Conservation (phyloP, 176 grass and related monocot genomes). For the Poa annua region DNA sequence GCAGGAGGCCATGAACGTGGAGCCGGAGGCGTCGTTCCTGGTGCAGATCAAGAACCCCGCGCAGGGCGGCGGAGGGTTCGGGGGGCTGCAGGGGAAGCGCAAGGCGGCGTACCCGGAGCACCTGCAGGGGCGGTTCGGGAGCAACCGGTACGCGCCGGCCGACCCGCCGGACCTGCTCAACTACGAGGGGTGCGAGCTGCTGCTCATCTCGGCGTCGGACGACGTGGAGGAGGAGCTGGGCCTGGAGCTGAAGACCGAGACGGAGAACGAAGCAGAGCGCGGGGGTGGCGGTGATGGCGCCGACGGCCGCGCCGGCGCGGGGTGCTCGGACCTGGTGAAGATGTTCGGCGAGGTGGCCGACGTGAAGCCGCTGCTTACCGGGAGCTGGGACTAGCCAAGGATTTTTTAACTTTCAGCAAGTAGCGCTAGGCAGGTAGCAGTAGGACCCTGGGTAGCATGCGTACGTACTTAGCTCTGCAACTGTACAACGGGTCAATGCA, state of each 20-base stretch:
- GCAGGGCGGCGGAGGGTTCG: constrained; percentile 44
- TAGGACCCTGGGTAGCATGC: not conserved
- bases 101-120: constrained; percentile 66
- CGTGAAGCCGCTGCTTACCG: constrained; percentile 74
- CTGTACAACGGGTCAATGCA: not conserved
- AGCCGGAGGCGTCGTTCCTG: constrained; percentile 79
- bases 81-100: constrained; percentile 70
- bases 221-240: constrained; percentile 82
- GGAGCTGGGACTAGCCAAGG: constrained; percentile 62
- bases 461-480: not conserved
- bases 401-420: not conserved
- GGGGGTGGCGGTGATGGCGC: not conserved
- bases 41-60: constrained; percentile 93
- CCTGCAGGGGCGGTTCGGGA: constrained; percentile 69
- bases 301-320: not conserved
- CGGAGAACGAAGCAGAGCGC: not conserved
- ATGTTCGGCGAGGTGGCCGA: constrained; percentile 69
- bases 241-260: constrained; percentile 65
- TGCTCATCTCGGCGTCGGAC: constrained; percentile 80
- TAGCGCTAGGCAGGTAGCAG: not conserved
- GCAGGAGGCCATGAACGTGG: constrained; percentile 73
- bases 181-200: constrained; percentile 89
- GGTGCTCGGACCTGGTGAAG: constrained; percentile 72
- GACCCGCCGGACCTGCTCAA: constrained; percentile 86
- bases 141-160: constrained; percentile 49